A percentile compares a stretch with the other conserved stretches of the same genome.
Conservation (phyloP, 352 stramenopile species). For the Peronospora farinosa region DNA sequence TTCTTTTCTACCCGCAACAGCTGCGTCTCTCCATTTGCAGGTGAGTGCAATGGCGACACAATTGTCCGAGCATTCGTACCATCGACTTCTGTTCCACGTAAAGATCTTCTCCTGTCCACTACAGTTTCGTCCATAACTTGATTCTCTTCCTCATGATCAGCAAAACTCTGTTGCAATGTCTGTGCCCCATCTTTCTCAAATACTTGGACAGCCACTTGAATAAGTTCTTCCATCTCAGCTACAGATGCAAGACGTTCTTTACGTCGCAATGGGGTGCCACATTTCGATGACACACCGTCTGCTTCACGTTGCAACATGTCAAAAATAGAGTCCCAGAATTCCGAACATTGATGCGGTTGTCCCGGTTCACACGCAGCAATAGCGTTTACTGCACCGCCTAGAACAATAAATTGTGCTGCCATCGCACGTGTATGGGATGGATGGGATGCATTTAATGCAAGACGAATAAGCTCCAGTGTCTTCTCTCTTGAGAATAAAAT, state of each 20-base stretch:
- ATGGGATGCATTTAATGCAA: conserved; percentile 50
- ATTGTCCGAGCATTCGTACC: not conserved
- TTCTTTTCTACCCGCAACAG: conserved; percentile 4
- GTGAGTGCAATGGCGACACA: conserved; percentile 26
- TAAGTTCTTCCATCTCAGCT: conserved; percentile 66
- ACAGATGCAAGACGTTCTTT: conserved; percentile 44
- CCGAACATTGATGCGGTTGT: conserved; percentile 45
- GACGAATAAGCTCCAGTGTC: conserved; percentile 63
- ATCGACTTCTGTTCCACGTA: conserved; percentile 15
- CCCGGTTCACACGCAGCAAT: conserved; percentile 38
- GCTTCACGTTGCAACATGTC: conserved; percentile 56
- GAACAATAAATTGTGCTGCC: conserved; percentile 71
- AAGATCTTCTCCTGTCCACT: conserved; percentile 9
- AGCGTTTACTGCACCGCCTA: conserved; percentile 53
- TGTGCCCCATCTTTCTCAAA: conserved; percentile 65
- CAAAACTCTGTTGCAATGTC: conserved; percentile 62
- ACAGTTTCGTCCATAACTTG: not conserved
- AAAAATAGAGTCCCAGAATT: conserved; percentile 73
- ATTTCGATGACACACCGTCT: conserved; percentile 34
- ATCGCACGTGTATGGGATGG: conserved; percentile 62
- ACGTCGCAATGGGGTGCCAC: conserved; percentile 31
- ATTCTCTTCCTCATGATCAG: conserved; percentile 35
- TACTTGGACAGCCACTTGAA: conserved; percentile 66
- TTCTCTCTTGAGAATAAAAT: conserved; percentile 70
- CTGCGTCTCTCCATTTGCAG: conserved; percentile 7